Evolutionary conservation across 257 asterid species (phyloP).

Genomic region (Solanum pinnatisectum): DNA sequence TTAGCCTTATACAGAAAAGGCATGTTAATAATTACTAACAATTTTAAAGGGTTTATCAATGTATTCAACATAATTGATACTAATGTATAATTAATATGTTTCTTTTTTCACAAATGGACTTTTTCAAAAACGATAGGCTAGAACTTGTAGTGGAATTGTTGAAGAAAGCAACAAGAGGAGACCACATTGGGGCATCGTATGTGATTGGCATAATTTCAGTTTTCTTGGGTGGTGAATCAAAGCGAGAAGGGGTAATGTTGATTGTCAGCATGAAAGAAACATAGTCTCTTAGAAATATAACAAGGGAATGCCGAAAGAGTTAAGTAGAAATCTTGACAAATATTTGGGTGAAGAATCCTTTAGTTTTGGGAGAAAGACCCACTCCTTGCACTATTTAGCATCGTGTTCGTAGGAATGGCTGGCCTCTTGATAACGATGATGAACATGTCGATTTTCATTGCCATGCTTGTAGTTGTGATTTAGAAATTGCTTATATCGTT

Average conservation of each 20-base stretch:
- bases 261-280: background rate
- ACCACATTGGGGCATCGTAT: background rate
- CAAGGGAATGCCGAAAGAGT: background rate
- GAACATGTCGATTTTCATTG: background rate
- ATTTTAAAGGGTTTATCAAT: background rate
- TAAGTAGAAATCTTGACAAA: background rate
- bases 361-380: background rate
- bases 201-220: background rate
- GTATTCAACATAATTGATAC: background rate
- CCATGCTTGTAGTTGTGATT: background rate
- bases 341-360: background rate
- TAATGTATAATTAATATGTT: background rate
- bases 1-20: background rate
- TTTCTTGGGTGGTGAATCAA: background rate
- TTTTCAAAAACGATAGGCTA: background rate
- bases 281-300: background rate
- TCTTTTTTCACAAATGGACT: background rate
- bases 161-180: background rate
- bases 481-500: background rate
- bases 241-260: background rate
- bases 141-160: background rate
- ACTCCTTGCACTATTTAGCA: background rate
- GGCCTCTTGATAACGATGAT: background rate
- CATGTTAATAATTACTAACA: background rate
- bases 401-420: background rate